These are phyloP conservation scores for Phytophthora pini DNA, from an alignment of 352 stramenopile genomes.

Conservation along the genomic window DNA sequence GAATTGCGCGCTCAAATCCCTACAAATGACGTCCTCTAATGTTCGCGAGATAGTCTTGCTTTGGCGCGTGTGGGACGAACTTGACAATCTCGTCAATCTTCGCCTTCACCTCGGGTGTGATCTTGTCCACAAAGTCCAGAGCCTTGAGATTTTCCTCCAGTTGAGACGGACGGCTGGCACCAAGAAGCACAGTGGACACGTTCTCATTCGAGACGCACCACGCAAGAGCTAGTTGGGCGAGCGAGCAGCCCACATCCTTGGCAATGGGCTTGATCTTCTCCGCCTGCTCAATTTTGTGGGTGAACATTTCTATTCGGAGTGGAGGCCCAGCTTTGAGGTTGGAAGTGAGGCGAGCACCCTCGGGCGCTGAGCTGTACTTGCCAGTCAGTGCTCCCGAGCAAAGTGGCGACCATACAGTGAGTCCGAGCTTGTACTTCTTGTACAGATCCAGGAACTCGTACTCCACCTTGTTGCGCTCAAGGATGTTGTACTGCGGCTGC, in stretches of 20 bases:
- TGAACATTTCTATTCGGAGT: not conserved
- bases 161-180: constrained; percentile 12
- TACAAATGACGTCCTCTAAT: constrained; percentile 18
- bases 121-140: constrained; percentile 14
- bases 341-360: constrained; percentile 22
- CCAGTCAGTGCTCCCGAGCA: constrained; percentile 6
- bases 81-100: constrained; percentile 11
- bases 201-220: constrained; percentile 15
- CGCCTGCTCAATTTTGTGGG: not conserved
- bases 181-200: constrained; percentile 23
- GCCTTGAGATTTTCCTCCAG: constrained; percentile 21
- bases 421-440: constrained; percentile 28
- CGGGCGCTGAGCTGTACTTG: constrained; percentile 16
- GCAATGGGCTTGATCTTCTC: constrained; percentile 21
- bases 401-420: constrained; percentile 11
- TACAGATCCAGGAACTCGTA: constrained; percentile 20
- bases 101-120: constrained; percentile 14
- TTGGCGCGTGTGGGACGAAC: constrained; percentile 4
- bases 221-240: constrained; percentile 10
- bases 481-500: constrained; percentile 8
- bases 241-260: constrained; percentile 9
- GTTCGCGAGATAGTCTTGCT: constrained; percentile 1
- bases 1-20: too few species aligned
- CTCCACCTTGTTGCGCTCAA: constrained; percentile 23
- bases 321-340: too few species aligned